Conservation (phyloP, 73 alveolate species). For the Tetrahymena thermophila region DNA sequence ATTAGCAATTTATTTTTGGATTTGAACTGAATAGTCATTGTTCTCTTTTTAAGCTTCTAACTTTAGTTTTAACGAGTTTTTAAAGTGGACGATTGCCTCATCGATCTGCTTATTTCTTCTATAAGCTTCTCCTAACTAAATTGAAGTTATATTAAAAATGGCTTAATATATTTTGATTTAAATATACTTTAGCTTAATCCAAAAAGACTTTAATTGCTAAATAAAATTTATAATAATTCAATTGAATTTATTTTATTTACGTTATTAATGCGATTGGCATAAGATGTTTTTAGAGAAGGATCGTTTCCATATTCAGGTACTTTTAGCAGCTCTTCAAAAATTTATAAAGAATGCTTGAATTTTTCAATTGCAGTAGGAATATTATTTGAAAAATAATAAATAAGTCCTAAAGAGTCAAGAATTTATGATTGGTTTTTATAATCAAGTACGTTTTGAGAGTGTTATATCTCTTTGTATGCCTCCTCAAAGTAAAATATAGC, state of each 20-base stretch:
- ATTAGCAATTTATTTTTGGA: background rate
- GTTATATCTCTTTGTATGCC: background rate
- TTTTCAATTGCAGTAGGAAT: background rate
- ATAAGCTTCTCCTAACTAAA: background rate
- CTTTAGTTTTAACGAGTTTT: background rate
- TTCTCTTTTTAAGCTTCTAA: background rate
- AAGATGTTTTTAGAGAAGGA: background rate
- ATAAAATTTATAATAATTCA: background rate
- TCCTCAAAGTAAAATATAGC: background rate
- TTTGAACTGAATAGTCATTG: background rate
- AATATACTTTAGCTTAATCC: too few species aligned
- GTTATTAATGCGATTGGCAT: background rate
- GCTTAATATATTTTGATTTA: too few species aligned
- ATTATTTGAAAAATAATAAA: background rate
- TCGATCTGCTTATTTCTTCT: background rate
- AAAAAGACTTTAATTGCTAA: too few species aligned
- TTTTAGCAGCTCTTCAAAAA: background rate
- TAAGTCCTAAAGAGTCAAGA: background rate
- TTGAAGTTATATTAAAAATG: background rate
- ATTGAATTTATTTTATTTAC: background rate
- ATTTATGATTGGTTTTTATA: background rate
- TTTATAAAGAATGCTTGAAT: background rate
- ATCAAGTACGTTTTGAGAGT: background rate
- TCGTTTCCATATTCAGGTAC: background rate
- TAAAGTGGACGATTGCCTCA: background rate